Evolutionary conservation across 148 eudicot species (phyloP), one percentile per base, ranked within the genome.

Genomic region (Silene uniflora): DNA sequence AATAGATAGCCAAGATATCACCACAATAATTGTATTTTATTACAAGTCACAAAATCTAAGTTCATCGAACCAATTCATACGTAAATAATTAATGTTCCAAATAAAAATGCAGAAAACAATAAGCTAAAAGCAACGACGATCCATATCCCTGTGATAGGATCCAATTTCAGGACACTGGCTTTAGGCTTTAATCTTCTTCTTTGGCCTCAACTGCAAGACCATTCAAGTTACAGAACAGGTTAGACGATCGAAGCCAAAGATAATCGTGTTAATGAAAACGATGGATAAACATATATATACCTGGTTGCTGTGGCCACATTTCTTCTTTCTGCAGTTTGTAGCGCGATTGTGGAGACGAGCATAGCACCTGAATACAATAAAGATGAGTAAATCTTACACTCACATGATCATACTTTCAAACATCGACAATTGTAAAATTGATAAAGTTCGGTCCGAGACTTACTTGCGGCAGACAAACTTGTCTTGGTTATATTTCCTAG

Each of bases 291-390:
- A 35, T 49, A 35, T 49, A 13, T 10, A 13, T 75, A 84, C 86
- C 86, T 84, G 84, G 82, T 84, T 84, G 79, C 80, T 84, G 82
- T 84, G 86, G 75, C 86, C 86, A 81, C 86, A 84, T 64, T 84
- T 84, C 82, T 84, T 84, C 79, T 84, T 84, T 72, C 84, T 81
- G 61, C 86, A 84, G 82, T 84, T 84, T 0, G 78, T 82, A 72
- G 86, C 86, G 75, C 86, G 86, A 12, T 82, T 82, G 67, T 81
- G 86, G 77, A 84, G 77, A 56, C 86, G 84, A 10, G 86, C 86
- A 71, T 84, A 84, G 76, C 86, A 84, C 75, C 86, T 84, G 71
- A 9, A 35, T 35, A 35, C 39, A 4, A 35, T 35, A 2, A 35
- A 35, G 39, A 35, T 35, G 39, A 27, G 29, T 27, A 27, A 27